Evolutionary conservation across 2,329 filamentous ascomycete genomes (phyloP), one percentile per base, ranked within the genome.

Genomic region (Akanthomyces lecanii): DNA sequence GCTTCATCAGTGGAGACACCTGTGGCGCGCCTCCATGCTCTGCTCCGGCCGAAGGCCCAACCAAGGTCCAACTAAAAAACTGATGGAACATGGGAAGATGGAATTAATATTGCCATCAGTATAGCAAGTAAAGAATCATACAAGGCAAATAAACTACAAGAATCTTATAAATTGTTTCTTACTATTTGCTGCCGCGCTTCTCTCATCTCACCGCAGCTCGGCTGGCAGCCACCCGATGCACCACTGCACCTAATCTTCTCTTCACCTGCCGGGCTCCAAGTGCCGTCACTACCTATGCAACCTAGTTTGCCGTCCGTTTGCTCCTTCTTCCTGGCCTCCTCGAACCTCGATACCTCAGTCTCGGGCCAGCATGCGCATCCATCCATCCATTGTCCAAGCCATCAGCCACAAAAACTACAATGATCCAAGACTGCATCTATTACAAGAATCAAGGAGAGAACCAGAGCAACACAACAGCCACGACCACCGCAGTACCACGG

Each of bases 1-100:
- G 52, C 52, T 30, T 55, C 52, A 28, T 55, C 52, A 42, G 52
- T 55, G 52, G 52, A 55, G 52, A 36, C 33, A 28, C 6, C 30
- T 18, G 50, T 25, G 21, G 45, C 45, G 23, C n/a, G 21, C n/a
- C 45, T 10, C 33, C 33, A 11, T 21, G 30, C 5, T 38, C 11
- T 12, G 36, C 36, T 12, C 10, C 11, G 7, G 33, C 33, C 33
- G 4, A 36, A 36, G 33, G 7, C 10, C 21, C 21, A 21, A 21
- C 21, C 10, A 11, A 36, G 8, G 8, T 4, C 10, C 33, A 11
- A 36, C 33, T 40, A 14, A 40, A 40, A 16, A 40, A 16, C 18
- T 16, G 38, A 8, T 40, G 38, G 12, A 40, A 5, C 38, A 40
- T 40, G 10, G 14, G 4, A 14, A 40, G 38, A 40, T 16, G 38